A percentile compares a stretch with the other conserved stretches of the same genome.
phyloP scores from a whole-genome alignment of 768 basidiomycete genomes.

The Trametes cubensis region DNA sequence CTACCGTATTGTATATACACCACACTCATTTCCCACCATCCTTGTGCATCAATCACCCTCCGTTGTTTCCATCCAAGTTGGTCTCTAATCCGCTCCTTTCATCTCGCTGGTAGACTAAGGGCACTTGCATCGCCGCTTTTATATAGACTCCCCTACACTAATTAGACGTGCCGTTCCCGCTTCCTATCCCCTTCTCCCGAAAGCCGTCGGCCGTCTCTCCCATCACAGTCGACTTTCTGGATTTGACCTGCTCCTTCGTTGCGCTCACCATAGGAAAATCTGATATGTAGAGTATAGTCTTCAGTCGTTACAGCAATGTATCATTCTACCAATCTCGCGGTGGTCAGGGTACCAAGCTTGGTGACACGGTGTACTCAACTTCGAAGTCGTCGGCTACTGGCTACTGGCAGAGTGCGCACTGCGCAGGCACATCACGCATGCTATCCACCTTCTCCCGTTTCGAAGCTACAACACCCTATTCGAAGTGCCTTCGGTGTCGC shows the following conservation, averaged over 20 bases:
- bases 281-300: too few relatives aligned
- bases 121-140: not conserved
- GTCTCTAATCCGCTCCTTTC: not conserved
- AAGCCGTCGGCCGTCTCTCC: not conserved
- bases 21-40: not conserved
- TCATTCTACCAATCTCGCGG: too few relatives aligned
- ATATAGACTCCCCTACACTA: not conserved
- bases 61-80: not conserved
- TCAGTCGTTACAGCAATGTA: too few relatives aligned
- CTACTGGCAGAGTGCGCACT: too few relatives aligned
- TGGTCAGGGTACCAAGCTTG: too few relatives aligned
- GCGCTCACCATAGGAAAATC: not conserved
- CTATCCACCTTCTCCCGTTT: too few relatives aligned
- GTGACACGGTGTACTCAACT: too few relatives aligned
- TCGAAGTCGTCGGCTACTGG: too few relatives aligned
- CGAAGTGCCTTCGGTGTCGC: too few relatives aligned
- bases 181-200: not conserved
- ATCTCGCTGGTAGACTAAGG: not conserved
- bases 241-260: not conserved
- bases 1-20: not conserved
- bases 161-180: not conserved
- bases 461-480: too few relatives aligned
- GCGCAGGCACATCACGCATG: too few relatives aligned
- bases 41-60: not conserved
- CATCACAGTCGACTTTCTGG: not conserved